Evolutionary conservation across 768 basidiomycete species (phyloP).

Genomic region (Pleurotus tuoliensis): DNA sequence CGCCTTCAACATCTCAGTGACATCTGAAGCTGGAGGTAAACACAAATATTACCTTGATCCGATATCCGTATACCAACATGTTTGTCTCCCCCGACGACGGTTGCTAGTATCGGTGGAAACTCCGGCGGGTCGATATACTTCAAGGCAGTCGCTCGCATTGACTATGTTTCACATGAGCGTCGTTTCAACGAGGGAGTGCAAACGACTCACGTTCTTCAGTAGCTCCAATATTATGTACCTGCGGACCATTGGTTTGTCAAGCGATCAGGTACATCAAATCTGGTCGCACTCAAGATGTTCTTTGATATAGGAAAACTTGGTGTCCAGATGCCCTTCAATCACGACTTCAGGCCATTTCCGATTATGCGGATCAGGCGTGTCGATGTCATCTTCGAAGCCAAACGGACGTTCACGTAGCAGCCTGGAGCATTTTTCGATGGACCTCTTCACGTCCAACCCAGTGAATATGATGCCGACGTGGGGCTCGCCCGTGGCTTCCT

Average conservation of each 20-base stretch:
- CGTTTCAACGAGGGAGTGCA: no score
- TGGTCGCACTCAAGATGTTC: slow-evolving; percentile 79
- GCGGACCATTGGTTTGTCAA: slow-evolving; percentile 2
- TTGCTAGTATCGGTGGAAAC: slow-evolving; percentile 66
- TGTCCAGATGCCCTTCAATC: slow-evolving; percentile 69
- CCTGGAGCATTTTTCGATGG: slow-evolving; percentile 64
- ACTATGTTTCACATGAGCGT: slow-evolving; percentile 32
- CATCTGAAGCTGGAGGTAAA: background rate
- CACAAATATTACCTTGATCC: slow-evolving; percentile 65
- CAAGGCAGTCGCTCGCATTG: slow-evolving; percentile 64
- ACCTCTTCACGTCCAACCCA: slow-evolving; percentile 60
- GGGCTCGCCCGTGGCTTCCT: slow-evolving; percentile 37
- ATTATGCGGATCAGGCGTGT: slow-evolving; percentile 15
- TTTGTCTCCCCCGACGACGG: slow-evolving; percentile 70
- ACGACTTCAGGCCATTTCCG: slow-evolving; percentile 58
- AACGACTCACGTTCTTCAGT: slow-evolving; percentile 74
- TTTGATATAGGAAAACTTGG: slow-evolving; percentile 76
- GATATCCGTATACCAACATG: slow-evolving; percentile 82
- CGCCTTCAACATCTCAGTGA: slow-evolving; percentile 41
- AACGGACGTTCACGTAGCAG: slow-evolving; percentile 49
- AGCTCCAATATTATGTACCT: slow-evolving; percentile 88
- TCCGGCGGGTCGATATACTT: slow-evolving; percentile 38
- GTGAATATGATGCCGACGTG: slow-evolving; percentile 88
- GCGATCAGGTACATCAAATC: slow-evolving; percentile 1
- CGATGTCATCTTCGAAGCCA: slow-evolving; percentile 35